Evolutionary conservation across 345 rosid species (phyloP).

Genomic region (Jatropha curcas): DNA sequence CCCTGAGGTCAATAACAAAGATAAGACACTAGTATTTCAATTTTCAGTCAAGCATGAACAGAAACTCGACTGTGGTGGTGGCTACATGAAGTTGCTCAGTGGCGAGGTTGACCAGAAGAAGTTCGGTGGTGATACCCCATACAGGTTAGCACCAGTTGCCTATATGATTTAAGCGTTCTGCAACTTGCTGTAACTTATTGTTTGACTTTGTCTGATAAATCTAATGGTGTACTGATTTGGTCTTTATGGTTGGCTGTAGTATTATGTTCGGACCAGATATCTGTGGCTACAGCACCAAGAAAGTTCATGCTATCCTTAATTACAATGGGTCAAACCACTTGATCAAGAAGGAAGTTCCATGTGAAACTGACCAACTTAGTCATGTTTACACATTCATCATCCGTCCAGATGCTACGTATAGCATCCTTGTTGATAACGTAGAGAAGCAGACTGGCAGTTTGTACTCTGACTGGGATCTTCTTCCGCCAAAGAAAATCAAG

Average conservation of each 20-base stretch:
- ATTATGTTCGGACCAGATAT: slow-evolving; percentile 99
- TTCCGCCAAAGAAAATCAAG: slow-evolving; percentile 82
- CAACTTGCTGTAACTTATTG: neutral
- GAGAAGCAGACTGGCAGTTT: slow-evolving; percentile 95
- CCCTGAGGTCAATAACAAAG: slow-evolving; percentile 93
- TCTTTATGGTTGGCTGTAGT: slow-evolving; percentile 44
- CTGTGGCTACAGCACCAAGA: slow-evolving; percentile 96
- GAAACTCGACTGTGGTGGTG: slow-evolving; percentile 99
- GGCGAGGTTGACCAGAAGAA: slow-evolving; percentile 89
- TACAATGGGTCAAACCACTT: slow-evolving; percentile 77
- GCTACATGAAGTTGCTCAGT: slow-evolving; percentile 96
- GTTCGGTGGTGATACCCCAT: slow-evolving; percentile 95
- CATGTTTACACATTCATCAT: slow-evolving; percentile 91
- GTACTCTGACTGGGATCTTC: slow-evolving; percentile 91
- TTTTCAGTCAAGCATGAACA: slow-evolving; percentile 99
- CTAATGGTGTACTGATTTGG: slow-evolving; percentile 6
- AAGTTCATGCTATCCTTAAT: slow-evolving; percentile 96
- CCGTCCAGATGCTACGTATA: slow-evolving; percentile 92
- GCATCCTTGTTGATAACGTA: slow-evolving; percentile 81
- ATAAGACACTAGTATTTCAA: slow-evolving; percentile 86
- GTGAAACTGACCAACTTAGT: slow-evolving; percentile 97
- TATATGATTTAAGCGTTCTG: neutral
- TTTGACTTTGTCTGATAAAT: neutral
- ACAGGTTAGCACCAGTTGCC: slow-evolving; percentile 50
- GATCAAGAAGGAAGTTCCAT: slow-evolving; percentile 97